These are phyloP conservation scores for Extremus antarcticus DNA, from an alignment of 495 filamentous ascomycete species.

Conservation along the genomic window DNA sequence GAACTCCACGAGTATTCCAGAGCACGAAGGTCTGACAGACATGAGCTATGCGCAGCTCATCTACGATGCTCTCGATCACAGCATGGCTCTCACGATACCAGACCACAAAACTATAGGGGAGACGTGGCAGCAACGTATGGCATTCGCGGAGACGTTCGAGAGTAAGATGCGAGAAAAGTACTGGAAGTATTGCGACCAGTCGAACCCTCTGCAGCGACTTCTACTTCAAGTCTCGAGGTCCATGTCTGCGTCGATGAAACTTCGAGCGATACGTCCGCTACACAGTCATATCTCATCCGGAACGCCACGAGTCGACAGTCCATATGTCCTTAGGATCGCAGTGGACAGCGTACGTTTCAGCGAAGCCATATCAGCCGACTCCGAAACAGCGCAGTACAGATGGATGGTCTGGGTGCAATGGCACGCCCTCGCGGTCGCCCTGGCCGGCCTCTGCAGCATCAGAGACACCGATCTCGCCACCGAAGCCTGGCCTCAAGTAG, in stretches of 20 bases:
- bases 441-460: slow-evolving; percentile 18
- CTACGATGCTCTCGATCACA: neutral
- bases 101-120: slow-evolving; percentile 2
- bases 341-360: slow-evolving; percentile 2
- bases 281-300: slow-evolving; percentile 6
- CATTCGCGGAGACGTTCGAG: slow-evolving; percentile 4
- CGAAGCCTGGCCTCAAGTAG: slow-evolving; percentile 12
- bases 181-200: slow-evolving; percentile 10
- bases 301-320: slow-evolving; percentile 14
- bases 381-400: slow-evolving; percentile 5
- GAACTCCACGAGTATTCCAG: slow-evolving; percentile 9
- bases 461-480: slow-evolving; percentile 12
- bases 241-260: slow-evolving; percentile 4
- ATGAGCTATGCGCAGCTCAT: slow-evolving; percentile 8
- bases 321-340: slow-evolving; percentile 15
- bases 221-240: slow-evolving; percentile 1
- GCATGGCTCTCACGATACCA: slow-evolving; percentile 2
- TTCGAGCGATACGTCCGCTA: slow-evolving; percentile 16
- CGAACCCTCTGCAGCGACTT: slow-evolving; percentile 10
- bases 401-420: slow-evolving; percentile 20
- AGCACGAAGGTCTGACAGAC: slow-evolving; percentile 13
- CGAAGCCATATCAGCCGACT: slow-evolving; percentile 5
- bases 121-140: slow-evolving; percentile 16
- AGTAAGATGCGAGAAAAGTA: slow-evolving; percentile 4
- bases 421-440: slow-evolving; percentile 14